Evolutionary conservation across 2,329 filamentous ascomycete genomes (phyloP), one percentile per base, ranked within the genome.

Genomic region (Fusarium brevicatenulatum): DNA sequence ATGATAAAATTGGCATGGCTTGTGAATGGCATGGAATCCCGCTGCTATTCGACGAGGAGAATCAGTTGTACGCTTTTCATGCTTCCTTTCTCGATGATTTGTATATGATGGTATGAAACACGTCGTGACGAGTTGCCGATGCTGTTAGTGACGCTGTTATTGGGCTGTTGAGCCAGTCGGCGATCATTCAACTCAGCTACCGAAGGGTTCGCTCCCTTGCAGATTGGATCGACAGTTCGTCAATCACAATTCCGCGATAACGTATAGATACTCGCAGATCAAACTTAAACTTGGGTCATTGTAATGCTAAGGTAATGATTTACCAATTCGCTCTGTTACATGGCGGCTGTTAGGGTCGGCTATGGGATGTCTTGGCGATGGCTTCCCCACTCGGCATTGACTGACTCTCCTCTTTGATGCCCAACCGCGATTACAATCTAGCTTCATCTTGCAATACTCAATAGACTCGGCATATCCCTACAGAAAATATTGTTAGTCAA

Each of bases 261-360:
- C 30, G n/a, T 15, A 19, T 23, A 7, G 21, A 5, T 4, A 19
- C n/a, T 23, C 2, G 19, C 5, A 53, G 34, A 39, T 28, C 10
- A 28, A 21, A 10, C 7, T 16, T 2, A 7, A 15, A 8, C 4
- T 11, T 9, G 2, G 18, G 18, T 7, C 25, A 28, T 28, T 21
- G 44, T 28, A 54, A 40, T 39, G 50, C 50, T 37, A 53, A 37
- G 34, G 49, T 53, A 53, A 53, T 36, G 32, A 53, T 54, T 10
- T 13, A 13, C 50, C 9, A 39, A 49, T 32, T 19, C 1, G 47
- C 21, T 32, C 8, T 50, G 21, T 32, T 32, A 4, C 21, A 34
- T 21, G 30, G 28, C 47, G 30, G 47, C 21, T 37, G 23, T 28
- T 28, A 16, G 30, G 34, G 23, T 54, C 50, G 50, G 50, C 34